Evolutionary conservation across 768 basidiomycete species (phyloP).

Genomic region (Mrakia frigida): DNA sequence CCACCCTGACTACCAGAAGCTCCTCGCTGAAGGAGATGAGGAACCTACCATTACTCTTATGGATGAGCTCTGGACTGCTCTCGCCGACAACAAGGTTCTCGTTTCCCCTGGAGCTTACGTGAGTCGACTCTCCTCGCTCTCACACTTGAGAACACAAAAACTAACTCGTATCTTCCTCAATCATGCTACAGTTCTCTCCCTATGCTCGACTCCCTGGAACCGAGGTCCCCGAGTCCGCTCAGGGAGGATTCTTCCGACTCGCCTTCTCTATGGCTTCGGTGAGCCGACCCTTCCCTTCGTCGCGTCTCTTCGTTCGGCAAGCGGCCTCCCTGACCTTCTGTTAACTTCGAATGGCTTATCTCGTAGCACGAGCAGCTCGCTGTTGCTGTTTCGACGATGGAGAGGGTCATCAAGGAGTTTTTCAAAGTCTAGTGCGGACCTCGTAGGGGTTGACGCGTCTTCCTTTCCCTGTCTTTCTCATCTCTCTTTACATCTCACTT

Average conservation of each 20-base stretch:
- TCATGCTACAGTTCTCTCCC: conserved; percentile 2
- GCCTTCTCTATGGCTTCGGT: neutral
- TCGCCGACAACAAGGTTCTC: conserved; percentile 9
- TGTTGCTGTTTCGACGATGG: neutral
- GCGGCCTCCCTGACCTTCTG: neutral
- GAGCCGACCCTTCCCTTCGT: neutral
- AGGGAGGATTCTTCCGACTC: conserved; percentile 5
- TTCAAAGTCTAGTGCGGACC: neutral
- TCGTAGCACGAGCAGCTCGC: neutral
- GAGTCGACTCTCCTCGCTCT: neutral
- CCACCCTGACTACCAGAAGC: conserved; percentile 4
- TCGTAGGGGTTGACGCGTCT: no score
- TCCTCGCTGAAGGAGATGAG: neutral
- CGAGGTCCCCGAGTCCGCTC: neutral
- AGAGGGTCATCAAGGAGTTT: neutral
- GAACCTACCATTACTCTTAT: conserved; percentile 7
- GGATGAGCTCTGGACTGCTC: conserved; percentile 8
- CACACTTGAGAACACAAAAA: no score
- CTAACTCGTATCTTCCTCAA: no score
- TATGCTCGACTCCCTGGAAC: neutral
- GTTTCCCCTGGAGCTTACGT: conserved; percentile 12
- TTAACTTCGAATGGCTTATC: neutral
- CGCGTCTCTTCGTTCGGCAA: neutral
- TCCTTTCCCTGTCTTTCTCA: no score
- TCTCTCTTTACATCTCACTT: no score